phyloP scores from a whole-genome alignment of 768 basidiomycete genomes.

The Phylloporus scabripes region DNA sequence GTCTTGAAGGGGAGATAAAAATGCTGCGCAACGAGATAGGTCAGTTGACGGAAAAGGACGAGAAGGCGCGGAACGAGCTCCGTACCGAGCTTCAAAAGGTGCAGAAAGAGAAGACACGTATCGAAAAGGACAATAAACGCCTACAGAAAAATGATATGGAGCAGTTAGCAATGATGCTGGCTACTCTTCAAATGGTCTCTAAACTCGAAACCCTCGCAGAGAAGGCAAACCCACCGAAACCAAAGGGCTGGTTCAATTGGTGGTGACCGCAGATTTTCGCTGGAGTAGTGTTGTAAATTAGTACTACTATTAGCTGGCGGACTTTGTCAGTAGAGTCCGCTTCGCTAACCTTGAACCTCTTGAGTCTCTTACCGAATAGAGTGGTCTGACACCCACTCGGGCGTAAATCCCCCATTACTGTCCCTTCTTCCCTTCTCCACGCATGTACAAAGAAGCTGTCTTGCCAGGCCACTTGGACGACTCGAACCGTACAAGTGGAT shows the following conservation, averaged over 20 bases:
- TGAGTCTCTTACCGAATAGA: too few relatives aligned
- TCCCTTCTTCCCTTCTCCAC: not conserved
- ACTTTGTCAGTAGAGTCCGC: too few relatives aligned
- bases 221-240: not conserved
- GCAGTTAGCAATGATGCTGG: not conserved
- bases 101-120: not conserved
- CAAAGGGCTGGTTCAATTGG: constrained; percentile 3
- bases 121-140: not conserved
- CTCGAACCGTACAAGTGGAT: not conserved
- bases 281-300: too few relatives aligned
- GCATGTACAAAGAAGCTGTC: constrained; percentile 7
- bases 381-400: too few relatives aligned
- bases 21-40: not conserved
- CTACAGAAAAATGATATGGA: not conserved
- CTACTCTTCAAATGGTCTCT: not conserved
- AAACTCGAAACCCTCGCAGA: not conserved
- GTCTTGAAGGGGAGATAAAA: constrained; percentile 1
- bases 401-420: too few relatives aligned
- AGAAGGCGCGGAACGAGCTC: not conserved
- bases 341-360: too few relatives aligned
- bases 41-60: not conserved
- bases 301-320: too few relatives aligned
- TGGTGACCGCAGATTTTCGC: not conserved
- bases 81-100: not conserved
- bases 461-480: constrained; percentile 2